Conservation (phyloP, 1,284 basidiomycete genomes). For the Psilocybe mexicana region DNA sequence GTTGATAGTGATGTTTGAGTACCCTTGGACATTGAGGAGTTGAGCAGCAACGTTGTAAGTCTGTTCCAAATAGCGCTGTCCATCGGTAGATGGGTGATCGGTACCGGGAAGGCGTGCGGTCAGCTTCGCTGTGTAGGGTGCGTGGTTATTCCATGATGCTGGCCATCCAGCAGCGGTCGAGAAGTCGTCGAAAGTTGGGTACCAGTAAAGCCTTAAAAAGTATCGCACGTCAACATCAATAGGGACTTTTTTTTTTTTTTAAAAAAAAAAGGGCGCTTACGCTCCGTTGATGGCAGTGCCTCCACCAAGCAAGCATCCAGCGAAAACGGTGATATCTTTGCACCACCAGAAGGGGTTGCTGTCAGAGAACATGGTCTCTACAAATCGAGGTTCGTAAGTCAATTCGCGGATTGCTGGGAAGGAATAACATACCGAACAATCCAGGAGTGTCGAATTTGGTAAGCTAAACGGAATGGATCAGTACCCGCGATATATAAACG, state of each 20-base stretch:
- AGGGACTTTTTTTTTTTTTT: background rate
- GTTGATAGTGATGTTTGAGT: slow-evolving; percentile 55
- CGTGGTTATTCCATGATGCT: slow-evolving; percentile 50
- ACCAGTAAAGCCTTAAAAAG: slow-evolving; percentile 54
- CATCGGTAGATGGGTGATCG: slow-evolving; percentile 60
- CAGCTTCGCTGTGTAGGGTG: slow-evolving; percentile 49
- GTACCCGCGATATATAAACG: background rate
- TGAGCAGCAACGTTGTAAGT: slow-evolving; percentile 43
- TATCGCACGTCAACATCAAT: background rate
- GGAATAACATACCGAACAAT: slow-evolving; percentile 41
- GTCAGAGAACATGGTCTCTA: slow-evolving; percentile 62
- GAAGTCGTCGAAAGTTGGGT: slow-evolving; percentile 54
- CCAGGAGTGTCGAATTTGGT: slow-evolving; percentile 69
- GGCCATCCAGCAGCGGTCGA: slow-evolving; percentile 55
- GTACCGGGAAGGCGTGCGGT: slow-evolving; percentile 55
- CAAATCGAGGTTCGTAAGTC: background rate
- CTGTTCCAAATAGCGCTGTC: slow-evolving; percentile 60
- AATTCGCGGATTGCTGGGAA: background rate
- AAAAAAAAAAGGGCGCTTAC: slow-evolving; percentile 35
- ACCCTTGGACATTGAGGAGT: slow-evolving; percentile 50
- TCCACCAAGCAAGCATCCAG: slow-evolving; percentile 63
- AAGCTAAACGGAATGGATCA: slow-evolving; percentile 35
- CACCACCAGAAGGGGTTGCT: slow-evolving; percentile 63
- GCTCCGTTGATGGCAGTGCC: slow-evolving; percentile 65
- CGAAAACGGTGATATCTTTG: slow-evolving; percentile 63